Base-by-base conservation (phyloP, 1,284 basidiomycete genomes). In the Rhodotorula glutinis region DNA sequence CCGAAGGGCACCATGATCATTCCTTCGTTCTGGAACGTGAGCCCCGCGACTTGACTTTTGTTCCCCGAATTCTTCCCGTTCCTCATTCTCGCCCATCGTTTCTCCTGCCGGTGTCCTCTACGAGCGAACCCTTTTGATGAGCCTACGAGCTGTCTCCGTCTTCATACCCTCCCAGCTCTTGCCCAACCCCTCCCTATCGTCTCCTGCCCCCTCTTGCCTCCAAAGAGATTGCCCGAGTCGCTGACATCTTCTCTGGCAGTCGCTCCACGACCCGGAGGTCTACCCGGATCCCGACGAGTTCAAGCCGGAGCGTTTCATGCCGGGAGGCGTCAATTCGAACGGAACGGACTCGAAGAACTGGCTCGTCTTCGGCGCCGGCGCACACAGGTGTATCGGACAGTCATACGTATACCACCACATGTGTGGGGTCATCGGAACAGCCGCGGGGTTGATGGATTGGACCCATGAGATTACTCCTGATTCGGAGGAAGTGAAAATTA, bases 401-500 rank as follows among this genome's bases (percentile, higher is more conserved):
- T 91, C 96, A 79, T 98, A 98, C 78, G 92, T 93, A 51, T 85
- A 85, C 74, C 88, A 93, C 87, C 95, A 97, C 80, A 91, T 98
- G 63, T 88, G 86, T 1, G 84, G 94, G 29, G 88, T 90, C 7
- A 83, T 98, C 38, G 92, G 89, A 11, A 88, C 87, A n/a, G 94
- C 94, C 0, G 85, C 85, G 57, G 84, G 87, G 57, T 81, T 88
- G 77, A 86, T 94, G 83, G 84, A 96, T 79, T 97, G 90, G 86
- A 86, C 94, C 73, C 95, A 98, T 79, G 85, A 90, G 71, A 67
- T 85, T 40, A 98, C 96, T 3, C 84, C 86, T 2, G 78, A 86
- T 70, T 92, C 89, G 74, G 85, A 92, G 44, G 85, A 93, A 80
- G 87, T 96, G 71, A 85, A 90, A 88, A 90, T 77, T 77, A 88